Conservation (phyloP, 306 rosid genomes). For the Lupinus albus region DNA sequence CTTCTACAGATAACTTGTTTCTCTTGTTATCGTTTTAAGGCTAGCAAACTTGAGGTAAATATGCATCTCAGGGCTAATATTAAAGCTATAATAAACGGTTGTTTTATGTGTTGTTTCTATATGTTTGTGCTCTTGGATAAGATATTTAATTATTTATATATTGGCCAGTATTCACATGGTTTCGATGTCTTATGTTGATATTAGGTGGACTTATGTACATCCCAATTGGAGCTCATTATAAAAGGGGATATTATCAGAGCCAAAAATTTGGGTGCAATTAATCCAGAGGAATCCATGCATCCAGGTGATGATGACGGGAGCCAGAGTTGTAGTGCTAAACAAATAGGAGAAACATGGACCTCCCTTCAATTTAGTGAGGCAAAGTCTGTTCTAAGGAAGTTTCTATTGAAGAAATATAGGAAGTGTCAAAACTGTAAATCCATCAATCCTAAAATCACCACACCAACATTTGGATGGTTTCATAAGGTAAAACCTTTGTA, state of each 20-base stretch:
- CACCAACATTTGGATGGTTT: constrained; percentile 87
- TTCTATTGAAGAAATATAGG: constrained; percentile 33
- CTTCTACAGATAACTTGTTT: constrained; percentile 65
- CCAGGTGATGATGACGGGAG: constrained; percentile 32
- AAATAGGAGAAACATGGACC: constrained; percentile 61
- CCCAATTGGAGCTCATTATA: constrained; percentile 67
- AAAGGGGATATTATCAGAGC: constrained; percentile 69
- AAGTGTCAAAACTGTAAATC: constrained; percentile 57
- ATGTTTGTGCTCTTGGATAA: neutral
- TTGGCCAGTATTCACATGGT: constrained; percentile 24
- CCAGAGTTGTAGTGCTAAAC: constrained; percentile 32
- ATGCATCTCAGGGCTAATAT: neutral
- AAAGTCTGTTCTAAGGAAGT: constrained; percentile 57
- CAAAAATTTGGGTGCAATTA: constrained; percentile 49
- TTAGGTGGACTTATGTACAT: constrained; percentile 59
- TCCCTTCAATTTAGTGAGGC: constrained; percentile 77
- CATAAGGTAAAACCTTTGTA: constrained; percentile 56
- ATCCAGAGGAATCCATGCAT: constrained; percentile 35
- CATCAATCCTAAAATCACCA: constrained; percentile 56
- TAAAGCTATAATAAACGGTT: constrained; percentile 3
- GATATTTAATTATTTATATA: constrained; percentile 24
- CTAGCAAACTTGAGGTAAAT: constrained; percentile 51
- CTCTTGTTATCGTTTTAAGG: constrained; percentile 60
- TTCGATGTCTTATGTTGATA: constrained; percentile 22
- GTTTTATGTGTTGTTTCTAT: constrained; percentile 23